phyloP scores from a whole-genome alignment of 352 stramenopile species.

The Lagenidium sp. region DNA sequence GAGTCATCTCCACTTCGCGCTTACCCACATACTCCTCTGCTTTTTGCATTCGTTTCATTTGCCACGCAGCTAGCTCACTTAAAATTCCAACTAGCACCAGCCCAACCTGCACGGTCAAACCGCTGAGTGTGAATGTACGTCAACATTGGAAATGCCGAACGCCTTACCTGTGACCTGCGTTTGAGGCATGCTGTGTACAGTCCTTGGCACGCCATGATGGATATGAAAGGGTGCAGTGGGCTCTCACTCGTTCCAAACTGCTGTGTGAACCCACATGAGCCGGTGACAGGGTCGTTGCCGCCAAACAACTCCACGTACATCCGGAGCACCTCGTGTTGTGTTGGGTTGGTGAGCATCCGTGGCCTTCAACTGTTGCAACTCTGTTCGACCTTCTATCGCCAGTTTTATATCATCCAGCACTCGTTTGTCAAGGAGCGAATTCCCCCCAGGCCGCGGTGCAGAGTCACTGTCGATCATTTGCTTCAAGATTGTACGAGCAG shows the following conservation, averaged over 20 bases:
- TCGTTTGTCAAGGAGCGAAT: conserved; percentile 33
- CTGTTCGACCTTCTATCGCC: too few species aligned
- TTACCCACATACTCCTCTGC: conserved; percentile 59
- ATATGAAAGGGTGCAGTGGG: conserved; percentile 15
- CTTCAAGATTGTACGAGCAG: conserved; percentile 37
- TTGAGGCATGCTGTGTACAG: conserved; percentile 35
- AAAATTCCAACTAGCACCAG: conserved; percentile 65
- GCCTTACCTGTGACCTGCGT: conserved; percentile 57
- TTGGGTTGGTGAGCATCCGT: too few species aligned
- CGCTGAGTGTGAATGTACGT: conserved; percentile 1
- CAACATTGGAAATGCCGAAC: not conserved
- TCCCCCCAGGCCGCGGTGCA: conserved; percentile 16
- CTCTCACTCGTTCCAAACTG: conserved; percentile 8
- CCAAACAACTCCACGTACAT: too few species aligned
- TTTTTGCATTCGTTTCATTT: conserved; percentile 88
- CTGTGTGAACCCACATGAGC: too few species aligned
- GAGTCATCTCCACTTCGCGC: conserved; percentile 56
- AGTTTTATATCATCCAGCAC: conserved; percentile 41
- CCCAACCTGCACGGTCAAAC: conserved; percentile 31
- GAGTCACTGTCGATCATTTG: conserved; percentile 34
- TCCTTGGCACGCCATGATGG: conserved; percentile 13
- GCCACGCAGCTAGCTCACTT: conserved; percentile 73
- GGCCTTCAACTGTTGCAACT: too few species aligned
- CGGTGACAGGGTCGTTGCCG: too few species aligned
- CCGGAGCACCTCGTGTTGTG: too few species aligned